Percentiles rank a stretch among this genome's conserved stretches.
These are phyloP conservation scores for Quercus dentata DNA, from an alignment of 306 rosid genomes.

Conservation along the genomic window DNA sequence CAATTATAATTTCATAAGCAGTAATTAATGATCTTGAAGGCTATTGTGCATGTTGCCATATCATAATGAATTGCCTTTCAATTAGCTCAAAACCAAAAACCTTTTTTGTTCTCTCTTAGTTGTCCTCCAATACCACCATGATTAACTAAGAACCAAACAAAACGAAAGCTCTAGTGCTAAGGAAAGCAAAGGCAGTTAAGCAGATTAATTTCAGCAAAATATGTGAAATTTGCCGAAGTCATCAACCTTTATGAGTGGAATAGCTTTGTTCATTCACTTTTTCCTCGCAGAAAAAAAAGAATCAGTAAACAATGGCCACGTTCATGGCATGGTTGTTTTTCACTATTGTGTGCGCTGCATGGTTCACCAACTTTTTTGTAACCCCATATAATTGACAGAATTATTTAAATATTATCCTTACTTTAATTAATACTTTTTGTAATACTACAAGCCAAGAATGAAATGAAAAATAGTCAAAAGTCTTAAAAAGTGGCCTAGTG, in stretches of 20 bases:
- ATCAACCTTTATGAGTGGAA: not conserved
- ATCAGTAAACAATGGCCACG: not conserved
- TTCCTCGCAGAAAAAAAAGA: not conserved
- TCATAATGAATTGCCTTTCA: too few species aligned
- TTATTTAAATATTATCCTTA: not conserved
- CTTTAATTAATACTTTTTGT: not conserved
- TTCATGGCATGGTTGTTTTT: not conserved
- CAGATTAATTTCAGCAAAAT: not conserved
- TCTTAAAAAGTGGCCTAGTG: not conserved
- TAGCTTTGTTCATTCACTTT: constrained; percentile 9
- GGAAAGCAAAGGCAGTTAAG: constrained; percentile 9
- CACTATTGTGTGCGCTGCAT: not conserved
- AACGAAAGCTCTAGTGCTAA: not conserved
- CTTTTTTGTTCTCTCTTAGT: not conserved
- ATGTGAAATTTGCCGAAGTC: not conserved
- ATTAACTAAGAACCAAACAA: not conserved
- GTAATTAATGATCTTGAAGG: too few species aligned
- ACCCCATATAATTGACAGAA: not conserved
- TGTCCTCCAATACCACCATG: not conserved
- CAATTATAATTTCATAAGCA: too few species aligned
- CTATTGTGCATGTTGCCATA: too few species aligned
- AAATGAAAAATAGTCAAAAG: not conserved
- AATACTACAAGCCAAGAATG: not conserved
- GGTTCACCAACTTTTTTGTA: not conserved
- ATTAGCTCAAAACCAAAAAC: too few species aligned